Base-by-base conservation (phyloP, 192 early-diverging fungal genomes). In the Borealophlyctis nickersoniae region DNA sequence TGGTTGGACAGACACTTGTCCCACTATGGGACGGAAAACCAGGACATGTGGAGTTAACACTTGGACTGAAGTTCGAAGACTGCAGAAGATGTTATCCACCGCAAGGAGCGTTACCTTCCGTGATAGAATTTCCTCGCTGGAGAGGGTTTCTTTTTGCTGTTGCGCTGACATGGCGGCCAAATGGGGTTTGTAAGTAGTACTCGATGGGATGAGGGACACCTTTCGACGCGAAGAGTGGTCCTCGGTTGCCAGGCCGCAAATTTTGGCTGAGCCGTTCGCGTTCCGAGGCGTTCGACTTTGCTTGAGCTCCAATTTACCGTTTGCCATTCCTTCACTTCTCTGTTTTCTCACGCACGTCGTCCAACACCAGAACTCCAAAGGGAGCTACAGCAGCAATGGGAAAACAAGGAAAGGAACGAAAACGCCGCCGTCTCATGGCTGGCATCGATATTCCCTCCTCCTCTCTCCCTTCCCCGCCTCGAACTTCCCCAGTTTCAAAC, bases 1-100 rank as follows among this genome's bases (percentile, higher is more conserved):
- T 88, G 76, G 81, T 94, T 92, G 52, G 91, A 87, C 22, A 92
- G 74, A 48, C 87, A 88, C 66, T 82, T 81, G 80, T 94, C 92
- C 81, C 89, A 94, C 92, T 94, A 14, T 11, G 4, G 22, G 2
- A 7, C 14, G 48, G 11, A 1, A 23, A 34, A 31, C 2, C 16
- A 2, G 2, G 9, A 58, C 16, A 22, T 4, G 26, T 19, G 16
- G 27, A 28, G 45, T 16, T 27, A 3, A n/a, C 2, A 9, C 33
- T 35, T 23, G n/a, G 49, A 28, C n/a, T n/a, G n/a, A n/a, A n/a
- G n/a, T n/a, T n/a, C n/a, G 9, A 50, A 58, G 57, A 4, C 14
- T 14, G 28, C 57, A 50, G 35, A 9, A 26, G 14, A 26, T 29
- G n/a, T n/a, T n/a, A 30, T 23, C 11, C 28, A 1, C n/a, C 16